Conservation (phyloP, 73 alveolate genomes). For the Paramecium octaurelia region DNA sequence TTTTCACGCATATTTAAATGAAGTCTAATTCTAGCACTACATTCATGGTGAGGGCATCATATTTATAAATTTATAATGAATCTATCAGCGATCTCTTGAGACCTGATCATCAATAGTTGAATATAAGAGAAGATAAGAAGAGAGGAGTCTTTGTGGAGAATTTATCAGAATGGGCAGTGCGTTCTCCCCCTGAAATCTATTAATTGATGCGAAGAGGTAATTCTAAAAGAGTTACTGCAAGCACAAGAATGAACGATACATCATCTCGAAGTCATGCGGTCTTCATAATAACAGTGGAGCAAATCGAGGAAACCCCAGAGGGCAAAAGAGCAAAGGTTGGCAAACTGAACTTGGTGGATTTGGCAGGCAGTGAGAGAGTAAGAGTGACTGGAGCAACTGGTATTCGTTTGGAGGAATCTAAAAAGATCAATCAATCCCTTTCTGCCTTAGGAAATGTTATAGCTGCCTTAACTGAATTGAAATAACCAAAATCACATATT, state of each 20-base stretch:
- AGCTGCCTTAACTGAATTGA: constrained; percentile 73
- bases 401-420: constrained; percentile 77
- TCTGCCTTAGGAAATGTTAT: constrained; percentile 89
- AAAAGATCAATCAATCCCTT: constrained; percentile 78
- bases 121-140: constrained; percentile 94
- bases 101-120: constrained; percentile 57
- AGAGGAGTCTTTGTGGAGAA: constrained; percentile 97
- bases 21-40: constrained; percentile 66
- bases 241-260: constrained; percentile 95
- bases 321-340: constrained; percentile 74
- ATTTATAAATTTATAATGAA: constrained; percentile 90
- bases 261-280: constrained; percentile 95
- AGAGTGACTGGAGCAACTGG: constrained; percentile 80
- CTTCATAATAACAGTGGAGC: constrained; percentile 92
- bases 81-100: constrained; percentile 70
- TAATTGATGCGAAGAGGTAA: constrained; percentile 92
- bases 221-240: constrained; percentile 81
- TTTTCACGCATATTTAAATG: constrained; percentile 71
- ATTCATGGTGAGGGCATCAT: constrained; percentile 83
- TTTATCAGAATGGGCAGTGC: constrained; percentile 95
- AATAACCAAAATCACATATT: constrained; percentile 72
- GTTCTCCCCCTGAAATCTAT: constrained; percentile 91
- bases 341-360: constrained; percentile 79
- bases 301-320: constrained; percentile 55
- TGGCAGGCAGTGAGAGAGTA: constrained; percentile 90